Percentiles rank a stretch among this genome's conserved stretches.
phyloP scores from a whole-genome alignment of 1,284 basidiomycete species.

The Sphagnurus paluster region DNA sequence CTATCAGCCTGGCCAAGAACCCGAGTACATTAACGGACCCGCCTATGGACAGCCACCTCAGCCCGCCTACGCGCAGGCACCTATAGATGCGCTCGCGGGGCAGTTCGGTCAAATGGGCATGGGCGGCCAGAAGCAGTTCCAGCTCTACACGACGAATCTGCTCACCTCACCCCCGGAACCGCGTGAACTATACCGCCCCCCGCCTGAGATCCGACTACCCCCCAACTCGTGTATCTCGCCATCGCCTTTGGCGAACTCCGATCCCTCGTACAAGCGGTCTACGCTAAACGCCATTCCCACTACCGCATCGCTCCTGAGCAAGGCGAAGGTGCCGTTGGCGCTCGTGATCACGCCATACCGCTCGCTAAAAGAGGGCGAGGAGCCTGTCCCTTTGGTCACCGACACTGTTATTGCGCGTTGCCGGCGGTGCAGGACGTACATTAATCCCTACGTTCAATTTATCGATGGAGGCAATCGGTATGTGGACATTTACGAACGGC shows the following conservation, averaged over 20 bases:
- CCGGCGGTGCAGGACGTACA: constrained; percentile 95
- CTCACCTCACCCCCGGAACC: constrained; percentile 91
- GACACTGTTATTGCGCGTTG: constrained; percentile 98
- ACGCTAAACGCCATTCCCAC: constrained; percentile 94
- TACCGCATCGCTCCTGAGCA: constrained; percentile 87
- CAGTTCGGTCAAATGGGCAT: constrained; percentile 91
- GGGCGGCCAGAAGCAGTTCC: constrained; percentile 67
- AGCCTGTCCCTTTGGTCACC: constrained; percentile 83
- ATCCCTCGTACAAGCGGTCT: constrained; percentile 90
- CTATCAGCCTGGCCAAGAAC: constrained; percentile 45
- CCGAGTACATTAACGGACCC: constrained; percentile 59
- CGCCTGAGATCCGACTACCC: constrained; percentile 89
- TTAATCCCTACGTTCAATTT: constrained; percentile 98
- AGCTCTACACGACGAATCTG: constrained; percentile 83
- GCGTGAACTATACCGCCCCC: constrained; percentile 75
- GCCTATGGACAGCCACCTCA: constrained; percentile 38
- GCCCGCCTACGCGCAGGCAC: constrained; percentile 52
- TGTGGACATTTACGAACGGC: constrained; percentile 23
- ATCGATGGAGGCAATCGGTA: constrained; percentile 95
- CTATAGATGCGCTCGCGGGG: constrained; percentile 70
- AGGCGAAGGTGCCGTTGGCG: constrained; percentile 92
- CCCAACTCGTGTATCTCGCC: constrained; percentile 80
- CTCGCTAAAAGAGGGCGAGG: constrained; percentile 73
- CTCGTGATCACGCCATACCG: constrained; percentile 93
- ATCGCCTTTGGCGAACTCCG: constrained; percentile 81